Percentiles rank a stretch among this genome's conserved stretches.
phyloP scores from a whole-genome alignment of 768 basidiomycete species.

The Neoboletus magnificus region DNA sequence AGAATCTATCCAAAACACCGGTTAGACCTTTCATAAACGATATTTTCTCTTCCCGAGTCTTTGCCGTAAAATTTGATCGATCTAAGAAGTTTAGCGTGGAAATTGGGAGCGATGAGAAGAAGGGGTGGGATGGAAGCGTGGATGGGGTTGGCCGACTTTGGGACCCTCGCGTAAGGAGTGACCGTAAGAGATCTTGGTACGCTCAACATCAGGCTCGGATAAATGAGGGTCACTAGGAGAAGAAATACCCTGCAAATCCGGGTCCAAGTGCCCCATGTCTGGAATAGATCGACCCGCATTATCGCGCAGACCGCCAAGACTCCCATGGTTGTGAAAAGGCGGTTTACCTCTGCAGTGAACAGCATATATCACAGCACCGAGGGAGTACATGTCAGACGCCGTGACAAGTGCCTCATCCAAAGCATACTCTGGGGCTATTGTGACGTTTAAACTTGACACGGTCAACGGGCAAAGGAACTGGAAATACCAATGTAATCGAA shows the following conservation, averaged over 20 bases:
- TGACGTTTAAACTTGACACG: slow-evolving; percentile 3
- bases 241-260: slow-evolving; percentile 64
- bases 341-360: slow-evolving; percentile 86
- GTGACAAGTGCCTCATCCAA: slow-evolving; percentile 85
- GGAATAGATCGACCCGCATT: slow-evolving; percentile 61
- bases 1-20: slow-evolving; percentile 77
- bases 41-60: slow-evolving; percentile 93
- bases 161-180: slow-evolving; percentile 78
- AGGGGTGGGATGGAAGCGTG: slow-evolving; percentile 78
- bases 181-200: slow-evolving; percentile 64
- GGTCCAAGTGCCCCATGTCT: slow-evolving; percentile 63
- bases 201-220: slow-evolving; percentile 4
- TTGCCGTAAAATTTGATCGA: slow-evolving; percentile 90
- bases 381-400: slow-evolving; percentile 88
- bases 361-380: slow-evolving; percentile 88
- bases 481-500: slow-evolving; percentile 88
- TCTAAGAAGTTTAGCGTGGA: slow-evolving; percentile 96
- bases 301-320: slow-evolving; percentile 64
- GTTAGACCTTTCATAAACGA: slow-evolving; percentile 92
- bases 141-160: slow-evolving; percentile 71
- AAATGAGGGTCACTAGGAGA: background rate
- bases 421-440: slow-evolving; percentile 87
- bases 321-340: slow-evolving; percentile 84
- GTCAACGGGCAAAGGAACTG: background rate
- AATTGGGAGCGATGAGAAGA: slow-evolving; percentile 94